Evolutionary conservation across 352 stramenopile genomes (phyloP).

Genomic region (Phytophthora idaei): DNA sequence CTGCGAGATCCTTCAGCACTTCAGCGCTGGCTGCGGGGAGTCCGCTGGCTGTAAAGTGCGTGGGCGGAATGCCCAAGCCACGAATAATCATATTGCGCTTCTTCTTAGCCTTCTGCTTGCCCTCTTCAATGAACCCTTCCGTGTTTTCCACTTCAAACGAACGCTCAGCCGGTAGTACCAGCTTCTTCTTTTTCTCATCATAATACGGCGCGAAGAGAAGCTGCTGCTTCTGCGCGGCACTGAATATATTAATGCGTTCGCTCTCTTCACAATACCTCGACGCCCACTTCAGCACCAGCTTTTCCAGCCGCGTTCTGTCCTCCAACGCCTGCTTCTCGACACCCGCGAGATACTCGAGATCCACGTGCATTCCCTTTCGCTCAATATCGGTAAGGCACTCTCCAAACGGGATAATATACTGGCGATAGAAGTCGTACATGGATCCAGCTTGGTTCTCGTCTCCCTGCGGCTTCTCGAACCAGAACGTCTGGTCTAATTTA

Average conservation of each 20-base stretch:
- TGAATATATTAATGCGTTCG: conserved; percentile 96
- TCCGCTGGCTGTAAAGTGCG: conserved; percentile 93
- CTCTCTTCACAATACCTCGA: conserved; percentile 92
- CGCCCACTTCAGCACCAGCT: conserved; percentile 93
- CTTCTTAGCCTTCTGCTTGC: conserved; percentile 74
- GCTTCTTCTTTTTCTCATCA: conserved; percentile 75
- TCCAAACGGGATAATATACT: conserved; percentile 98
- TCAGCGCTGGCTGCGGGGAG: conserved; percentile 93
- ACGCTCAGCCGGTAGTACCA: conserved; percentile 69
- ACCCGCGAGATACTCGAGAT: conserved; percentile 89
- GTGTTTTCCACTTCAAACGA: conserved; percentile 86
- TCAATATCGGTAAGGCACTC: conserved; percentile 99
- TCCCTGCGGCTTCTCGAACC: conserved; percentile 60
- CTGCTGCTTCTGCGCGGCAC: conserved; percentile 93
- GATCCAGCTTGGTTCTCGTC: conserved; percentile 45
- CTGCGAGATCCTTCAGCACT: conserved; percentile 94
- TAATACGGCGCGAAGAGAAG: conserved; percentile 96
- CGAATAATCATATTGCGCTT: conserved; percentile 82
- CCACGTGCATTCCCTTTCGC: conserved; percentile 91
- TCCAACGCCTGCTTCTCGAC: conserved; percentile 92
- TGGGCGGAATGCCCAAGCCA: conserved; percentile 92
- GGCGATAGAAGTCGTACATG: conserved; percentile 98
- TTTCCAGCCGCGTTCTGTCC: conserved; percentile 83
- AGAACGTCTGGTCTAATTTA: conserved; percentile 91
- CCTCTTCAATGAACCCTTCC: conserved; percentile 73